phyloP scores from a whole-genome alignment of 1,284 basidiomycete species.

The Ceratorhiza oryzae-sativae region DNA sequence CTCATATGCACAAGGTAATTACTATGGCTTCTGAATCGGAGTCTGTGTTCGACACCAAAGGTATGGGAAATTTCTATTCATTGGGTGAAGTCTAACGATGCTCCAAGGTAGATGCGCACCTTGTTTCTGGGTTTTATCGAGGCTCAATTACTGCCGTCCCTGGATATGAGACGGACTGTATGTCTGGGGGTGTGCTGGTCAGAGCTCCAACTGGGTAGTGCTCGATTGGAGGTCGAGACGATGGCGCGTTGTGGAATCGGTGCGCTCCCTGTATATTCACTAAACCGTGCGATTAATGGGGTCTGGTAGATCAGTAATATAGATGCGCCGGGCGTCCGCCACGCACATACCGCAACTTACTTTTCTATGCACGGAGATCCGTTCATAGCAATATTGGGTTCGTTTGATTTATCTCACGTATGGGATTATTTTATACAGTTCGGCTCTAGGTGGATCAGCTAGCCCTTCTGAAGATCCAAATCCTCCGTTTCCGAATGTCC shows the following conservation, averaged over 20 bases:
- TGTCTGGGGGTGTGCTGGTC: constrained; percentile 27
- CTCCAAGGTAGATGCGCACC: constrained; percentile 24
- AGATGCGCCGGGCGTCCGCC: constrained; percentile 17
- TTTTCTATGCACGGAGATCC: constrained; percentile 20
- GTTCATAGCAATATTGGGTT: constrained; percentile 24
- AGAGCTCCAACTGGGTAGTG: constrained; percentile 28
- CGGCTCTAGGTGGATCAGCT: constrained; percentile 9
- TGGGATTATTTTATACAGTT: background rate
- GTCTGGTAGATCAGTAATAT: background rate
- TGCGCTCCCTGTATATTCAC: background rate
- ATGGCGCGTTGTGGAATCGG: constrained; percentile 32
- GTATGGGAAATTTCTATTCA: background rate
- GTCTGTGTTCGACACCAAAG: constrained; percentile 15
- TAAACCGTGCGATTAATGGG: background rate
- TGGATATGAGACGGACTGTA: constrained; percentile 17
- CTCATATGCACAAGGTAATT: background rate
- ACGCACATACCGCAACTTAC: constrained; percentile 29
- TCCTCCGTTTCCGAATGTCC: constrained; percentile 16
- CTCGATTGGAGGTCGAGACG: constrained; percentile 8
- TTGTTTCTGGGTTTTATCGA: constrained; percentile 23
- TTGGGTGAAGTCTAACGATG: background rate
- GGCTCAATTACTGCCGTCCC: constrained; percentile 30
- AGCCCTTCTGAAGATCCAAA: constrained; percentile 10
- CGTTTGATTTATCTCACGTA: background rate
- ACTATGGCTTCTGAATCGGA: background rate